phyloP scores from a whole-genome alignment of 257 asterid species.

The Anisodus tanguticus region DNA sequence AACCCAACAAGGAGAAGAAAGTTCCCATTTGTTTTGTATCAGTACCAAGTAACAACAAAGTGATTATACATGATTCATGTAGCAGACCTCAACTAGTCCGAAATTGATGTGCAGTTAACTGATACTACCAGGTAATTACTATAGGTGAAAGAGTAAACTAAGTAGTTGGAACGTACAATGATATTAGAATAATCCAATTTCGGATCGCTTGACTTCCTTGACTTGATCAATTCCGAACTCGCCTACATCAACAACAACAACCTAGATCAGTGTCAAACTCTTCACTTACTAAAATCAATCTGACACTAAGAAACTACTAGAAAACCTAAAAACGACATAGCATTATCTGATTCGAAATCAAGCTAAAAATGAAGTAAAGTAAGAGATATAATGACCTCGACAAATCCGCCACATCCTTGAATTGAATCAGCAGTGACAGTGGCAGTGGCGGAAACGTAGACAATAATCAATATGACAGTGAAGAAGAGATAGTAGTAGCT shows the following conservation, averaged over 20 bases:
- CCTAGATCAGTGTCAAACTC: no score
- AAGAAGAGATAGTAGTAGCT: not conserved
- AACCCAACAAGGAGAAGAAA: not conserved
- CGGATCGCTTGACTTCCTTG: slow-evolving; percentile 70
- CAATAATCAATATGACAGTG: not conserved
- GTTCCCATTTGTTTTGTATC: not conserved
- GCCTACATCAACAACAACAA: slow-evolving; percentile 51
- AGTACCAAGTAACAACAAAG: not conserved
- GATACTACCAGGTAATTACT: not conserved
- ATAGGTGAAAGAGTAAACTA: not conserved
- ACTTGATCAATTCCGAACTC: slow-evolving; percentile 73
- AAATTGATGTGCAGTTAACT: not conserved
- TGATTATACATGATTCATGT: not conserved
- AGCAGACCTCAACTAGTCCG: not conserved
- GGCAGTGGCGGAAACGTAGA: slow-evolving; percentile 28
- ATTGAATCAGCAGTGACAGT: slow-evolving; percentile 61
- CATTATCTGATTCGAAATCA: not conserved
- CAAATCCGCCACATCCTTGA: slow-evolving; percentile 98
- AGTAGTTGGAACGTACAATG: slow-evolving; percentile 49
- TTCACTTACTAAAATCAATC: not conserved
- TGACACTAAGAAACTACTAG: not conserved
- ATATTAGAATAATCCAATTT: slow-evolving; percentile 91
- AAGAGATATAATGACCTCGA: slow-evolving; percentile 56
- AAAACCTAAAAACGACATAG: not conserved
- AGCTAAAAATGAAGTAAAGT: not conserved